These are phyloP conservation scores for Ophiognomonia clavigignenti-juglandacearum DNA, from an alignment of 2,329 filamentous ascomycete species.

Conservation along the genomic window DNA sequence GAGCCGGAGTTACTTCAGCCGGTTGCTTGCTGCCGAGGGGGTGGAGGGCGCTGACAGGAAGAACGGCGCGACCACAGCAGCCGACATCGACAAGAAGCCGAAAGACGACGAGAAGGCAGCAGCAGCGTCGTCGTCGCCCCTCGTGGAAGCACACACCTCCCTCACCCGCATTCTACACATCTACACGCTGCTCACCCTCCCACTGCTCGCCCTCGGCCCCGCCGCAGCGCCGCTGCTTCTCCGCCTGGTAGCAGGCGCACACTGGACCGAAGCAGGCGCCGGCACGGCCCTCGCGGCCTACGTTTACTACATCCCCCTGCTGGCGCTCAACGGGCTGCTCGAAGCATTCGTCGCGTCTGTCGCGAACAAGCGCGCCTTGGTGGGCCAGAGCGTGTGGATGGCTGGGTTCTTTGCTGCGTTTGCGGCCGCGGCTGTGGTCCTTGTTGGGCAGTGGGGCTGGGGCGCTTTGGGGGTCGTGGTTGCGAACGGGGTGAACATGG, in stretches of 20 bases:
- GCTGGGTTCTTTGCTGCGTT: conserved; percentile 73
- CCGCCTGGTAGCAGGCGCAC: conserved; percentile 67
- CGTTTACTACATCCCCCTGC: conserved; percentile 87
- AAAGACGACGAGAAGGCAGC: conserved; percentile 19
- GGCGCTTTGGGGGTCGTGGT: conserved; percentile 78
- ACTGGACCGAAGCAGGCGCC: conserved; percentile 72
- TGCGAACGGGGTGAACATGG: conserved; percentile 90
- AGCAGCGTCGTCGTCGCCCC: conserved; percentile 21
- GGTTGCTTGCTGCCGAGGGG: conserved; percentile 52
- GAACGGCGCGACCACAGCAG: not conserved
- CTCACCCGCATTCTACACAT: conserved; percentile 62
- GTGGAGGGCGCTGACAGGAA: conserved; percentile 8
- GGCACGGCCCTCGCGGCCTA: conserved; percentile 72
- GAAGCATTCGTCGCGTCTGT: conserved; percentile 92
- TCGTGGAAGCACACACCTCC: conserved; percentile 42
- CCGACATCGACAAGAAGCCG: not conserved
- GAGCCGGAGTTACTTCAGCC: conserved; percentile 83
- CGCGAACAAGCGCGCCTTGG: conserved; percentile 69
- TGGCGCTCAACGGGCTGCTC: conserved; percentile 85
- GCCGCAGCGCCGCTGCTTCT: conserved; percentile 69
- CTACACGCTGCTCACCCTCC: conserved; percentile 69
- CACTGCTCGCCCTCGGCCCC: conserved; percentile 68
- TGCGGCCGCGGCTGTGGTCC: conserved; percentile 69
- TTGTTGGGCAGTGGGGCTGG: conserved; percentile 56
- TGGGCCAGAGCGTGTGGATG: conserved; percentile 81